Percentiles rank a stretch among this genome's conserved stretches.
phyloP scores from a whole-genome alignment of 1,284 basidiomycete species.

The Ceratobasidium sp. region DNA sequence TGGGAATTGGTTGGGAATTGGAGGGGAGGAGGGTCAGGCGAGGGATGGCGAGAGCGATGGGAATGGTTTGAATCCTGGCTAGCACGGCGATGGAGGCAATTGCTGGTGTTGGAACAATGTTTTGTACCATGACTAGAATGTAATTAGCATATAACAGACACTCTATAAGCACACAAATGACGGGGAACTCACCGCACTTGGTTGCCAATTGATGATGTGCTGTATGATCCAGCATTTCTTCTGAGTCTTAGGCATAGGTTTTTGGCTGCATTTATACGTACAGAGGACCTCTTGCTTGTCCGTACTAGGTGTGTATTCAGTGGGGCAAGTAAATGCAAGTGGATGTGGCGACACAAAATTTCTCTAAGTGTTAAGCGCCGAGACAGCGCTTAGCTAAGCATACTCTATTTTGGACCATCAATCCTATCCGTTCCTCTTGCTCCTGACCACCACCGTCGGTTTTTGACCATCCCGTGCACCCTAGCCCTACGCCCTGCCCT shows the following conservation, averaged over 20 bases:
- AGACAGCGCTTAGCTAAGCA: not conserved
- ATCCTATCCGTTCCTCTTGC: not conserved
- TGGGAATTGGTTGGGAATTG: not conserved
- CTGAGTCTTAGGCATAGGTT: not conserved
- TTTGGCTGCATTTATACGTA: not conserved
- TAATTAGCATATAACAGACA: not conserved
- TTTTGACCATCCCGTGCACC: not conserved
- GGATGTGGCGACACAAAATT: not conserved
- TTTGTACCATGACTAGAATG: not conserved
- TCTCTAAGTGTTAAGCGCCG: slow-evolving; percentile 2
- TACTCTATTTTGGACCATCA: not conserved
- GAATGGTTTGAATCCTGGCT: not conserved
- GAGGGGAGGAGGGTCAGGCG: not conserved
- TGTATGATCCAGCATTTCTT: not conserved
- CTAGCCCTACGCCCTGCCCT: no score
- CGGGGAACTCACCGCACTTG: not conserved
- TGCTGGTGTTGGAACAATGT: no score
- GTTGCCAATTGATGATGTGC: not conserved
- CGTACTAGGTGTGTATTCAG: not conserved
- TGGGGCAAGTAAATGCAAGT: not conserved
- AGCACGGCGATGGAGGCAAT: not conserved
- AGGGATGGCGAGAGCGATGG: not conserved
- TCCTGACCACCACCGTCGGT: slow-evolving; percentile 3
- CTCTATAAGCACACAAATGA: no score
- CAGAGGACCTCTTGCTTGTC: not conserved